Evolutionary conservation across 2,329 filamentous ascomycete genomes (phyloP), one percentile per base, ranked within the genome.

Genomic region (Colletotrichum melonis): DNA sequence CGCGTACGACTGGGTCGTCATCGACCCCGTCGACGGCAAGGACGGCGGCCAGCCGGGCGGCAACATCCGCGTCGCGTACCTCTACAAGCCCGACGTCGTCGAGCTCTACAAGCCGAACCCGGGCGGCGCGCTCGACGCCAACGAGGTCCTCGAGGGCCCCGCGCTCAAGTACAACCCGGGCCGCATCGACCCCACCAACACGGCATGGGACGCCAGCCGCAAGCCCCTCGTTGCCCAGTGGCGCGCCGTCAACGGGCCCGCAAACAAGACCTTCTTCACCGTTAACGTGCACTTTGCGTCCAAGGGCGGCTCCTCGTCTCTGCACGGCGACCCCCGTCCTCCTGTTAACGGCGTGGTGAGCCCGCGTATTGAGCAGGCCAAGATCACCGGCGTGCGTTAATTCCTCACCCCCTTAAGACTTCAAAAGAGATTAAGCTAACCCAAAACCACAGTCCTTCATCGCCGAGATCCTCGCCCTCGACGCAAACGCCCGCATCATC

Each of bases 31-130:
- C 42, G 83, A 93, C 79, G 85, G 88, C 80, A 77, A 87, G 74
- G 91, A 94, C 75, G 92, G 92, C 71, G 92, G 92, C 42, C 83
- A 89, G 74, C 90, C 91, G 1, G 92, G 92, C 16, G 92, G 92
- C 49, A 94, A 94, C 83, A 94, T 94, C 80, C 92, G 92, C 57
- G 85, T 86, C 59, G 92, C 91, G 0, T 94, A 93, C 82, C 85
- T 94, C 12, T 94, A 93, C 87, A 89, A 91, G 52, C 85, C 91
- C 0, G 84, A 87, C 22, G 80, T 89, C 4, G 79, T 94, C 57
- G 85, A 86, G 60, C 88, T 94, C n/a, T 86, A 86, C 77, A 87
- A 90, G 73, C 85, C 87, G 63, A 90, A 88, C 79, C 86, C 86
- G 0, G 92, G 92, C 58, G 83, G 83, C 54, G 81, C 86, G 55